A percentile compares a stretch with the other conserved stretches of the same genome.
Conservation (phyloP, 345 rosid species). For the Gossypium australe region DNA sequence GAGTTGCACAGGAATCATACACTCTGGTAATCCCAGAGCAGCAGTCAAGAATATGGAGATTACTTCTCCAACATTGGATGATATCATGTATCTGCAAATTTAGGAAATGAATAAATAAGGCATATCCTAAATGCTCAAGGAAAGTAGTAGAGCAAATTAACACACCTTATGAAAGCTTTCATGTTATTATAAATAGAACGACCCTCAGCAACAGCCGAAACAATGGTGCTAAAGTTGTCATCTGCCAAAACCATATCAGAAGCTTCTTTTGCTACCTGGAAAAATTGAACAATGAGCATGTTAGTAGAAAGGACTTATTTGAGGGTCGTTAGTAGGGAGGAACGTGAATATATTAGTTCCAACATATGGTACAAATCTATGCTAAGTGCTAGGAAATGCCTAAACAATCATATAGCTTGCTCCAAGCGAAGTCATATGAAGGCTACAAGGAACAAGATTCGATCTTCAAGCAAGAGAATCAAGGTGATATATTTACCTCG, state of each 20-base stretch:
- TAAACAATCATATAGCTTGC: not conserved
- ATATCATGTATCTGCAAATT: slow-evolving; percentile 79
- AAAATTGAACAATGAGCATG: not conserved
- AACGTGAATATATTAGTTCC: not conserved
- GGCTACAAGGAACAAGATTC: not conserved
- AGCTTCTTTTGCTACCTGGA: slow-evolving; percentile 95
- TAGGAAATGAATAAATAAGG: not conserved
- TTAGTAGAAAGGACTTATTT: not conserved
- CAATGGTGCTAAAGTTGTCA: slow-evolving; percentile 83
- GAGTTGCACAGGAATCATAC: slow-evolving; percentile 92
- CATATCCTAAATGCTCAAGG: slow-evolving; percentile 2
- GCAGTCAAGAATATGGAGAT: slow-evolving; percentile 88
- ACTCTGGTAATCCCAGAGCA: slow-evolving; percentile 84
- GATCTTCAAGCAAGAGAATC: not conserved
- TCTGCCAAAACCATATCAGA: slow-evolving; percentile 94
- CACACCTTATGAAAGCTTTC: slow-evolving; percentile 91
- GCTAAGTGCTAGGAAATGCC: not conserved
- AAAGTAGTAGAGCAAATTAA: slow-evolving; percentile 1
- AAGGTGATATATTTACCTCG: slow-evolving; percentile 46
- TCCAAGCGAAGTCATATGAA: not conserved
- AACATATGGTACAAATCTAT: slow-evolving; percentile 4
- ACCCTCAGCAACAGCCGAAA: slow-evolving; percentile 84
- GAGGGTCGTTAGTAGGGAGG: not conserved
- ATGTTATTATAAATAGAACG: slow-evolving; percentile 83
- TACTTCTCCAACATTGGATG: slow-evolving; percentile 93